Conservation (phyloP, 768 basidiomycete genomes). For the Infundibulicybe gibba region DNA sequence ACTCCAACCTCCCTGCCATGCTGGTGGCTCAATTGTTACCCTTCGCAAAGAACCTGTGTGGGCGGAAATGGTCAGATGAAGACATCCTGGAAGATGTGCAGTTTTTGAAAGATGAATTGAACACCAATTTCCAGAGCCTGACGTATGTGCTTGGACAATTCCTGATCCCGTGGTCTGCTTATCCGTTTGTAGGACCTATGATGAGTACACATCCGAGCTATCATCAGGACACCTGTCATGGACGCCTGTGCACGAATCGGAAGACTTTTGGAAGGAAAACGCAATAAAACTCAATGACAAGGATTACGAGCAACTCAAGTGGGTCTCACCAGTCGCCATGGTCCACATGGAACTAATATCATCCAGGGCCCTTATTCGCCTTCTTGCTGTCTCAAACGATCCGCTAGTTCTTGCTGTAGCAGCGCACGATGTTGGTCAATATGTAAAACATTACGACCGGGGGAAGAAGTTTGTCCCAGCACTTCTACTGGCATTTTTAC, state of each 20-base stretch:
- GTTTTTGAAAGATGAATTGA: conserved; percentile 85
- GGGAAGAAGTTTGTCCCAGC: conserved; percentile 76
- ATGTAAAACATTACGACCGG: conserved; percentile 86
- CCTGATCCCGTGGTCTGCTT: background rate
- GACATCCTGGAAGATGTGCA: conserved; percentile 91
- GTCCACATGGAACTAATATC: background rate
- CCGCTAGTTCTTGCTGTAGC: conserved; percentile 86
- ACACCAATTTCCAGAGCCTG: conserved; percentile 78
- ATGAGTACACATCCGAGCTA: conserved; percentile 92
- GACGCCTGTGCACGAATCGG: conserved; percentile 95
- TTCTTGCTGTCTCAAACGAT: conserved; percentile 70
- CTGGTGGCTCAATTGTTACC: conserved; percentile 83
- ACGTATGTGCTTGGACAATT: conserved; percentile 53
- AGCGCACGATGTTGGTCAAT: conserved; percentile 90
- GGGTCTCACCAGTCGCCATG: conserved; percentile 7
- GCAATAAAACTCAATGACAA: conserved; percentile 82
- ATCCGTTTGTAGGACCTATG: conserved; percentile 68
- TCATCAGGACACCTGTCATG: conserved; percentile 88
- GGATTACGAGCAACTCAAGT: conserved; percentile 85
- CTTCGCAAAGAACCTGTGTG: conserved; percentile 78
- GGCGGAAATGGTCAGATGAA: conserved; percentile 92
- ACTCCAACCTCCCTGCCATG: conserved; percentile 90
- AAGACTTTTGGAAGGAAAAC: conserved; percentile 98
- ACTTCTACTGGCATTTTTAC: conserved; percentile 1
- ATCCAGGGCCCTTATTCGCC: conserved; percentile 66